Percentiles rank a stretch among this genome's conserved stretches.
Conservation (phyloP, 1,284 basidiomycete species). For the Mycena citricolor region DNA sequence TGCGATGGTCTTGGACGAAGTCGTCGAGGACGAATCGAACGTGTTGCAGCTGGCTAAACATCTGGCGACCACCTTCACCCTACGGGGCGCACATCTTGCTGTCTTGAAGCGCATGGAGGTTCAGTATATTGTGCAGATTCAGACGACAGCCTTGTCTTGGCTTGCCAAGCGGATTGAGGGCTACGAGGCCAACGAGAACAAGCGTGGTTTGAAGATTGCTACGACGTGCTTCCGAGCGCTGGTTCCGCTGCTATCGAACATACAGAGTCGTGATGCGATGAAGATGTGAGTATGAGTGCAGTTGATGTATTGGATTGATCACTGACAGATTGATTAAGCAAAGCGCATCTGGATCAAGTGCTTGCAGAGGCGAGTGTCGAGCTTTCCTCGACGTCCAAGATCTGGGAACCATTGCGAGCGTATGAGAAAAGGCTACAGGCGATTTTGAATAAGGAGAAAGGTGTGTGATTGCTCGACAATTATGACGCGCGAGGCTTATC, state of each 20-base stretch:
- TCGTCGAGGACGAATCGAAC: conserved; percentile 59
- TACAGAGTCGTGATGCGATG: conserved; percentile 75
- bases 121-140: conserved; percentile 72
- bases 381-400: conserved; percentile 62
- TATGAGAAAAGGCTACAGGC: conserved; percentile 81
- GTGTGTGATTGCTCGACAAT: conserved; percentile 30
- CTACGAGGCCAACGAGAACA: conserved; percentile 67
- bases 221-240: conserved; percentile 81
- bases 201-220: conserved; percentile 55
- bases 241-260: conserved; percentile 59
- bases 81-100: conserved; percentile 88
- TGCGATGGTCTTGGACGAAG: conserved; percentile 69
- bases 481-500: conserved; percentile 4
- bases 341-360: conserved; percentile 79
- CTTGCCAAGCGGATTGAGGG: conserved; percentile 63
- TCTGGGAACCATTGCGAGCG: conserved; percentile 81
- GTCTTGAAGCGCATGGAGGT: conserved; percentile 74
- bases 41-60: conserved; percentile 77
- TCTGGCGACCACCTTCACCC: conserved; percentile 69
- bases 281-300: conserved; percentile 64
- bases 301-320: not conserved
- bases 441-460: conserved; percentile 68
- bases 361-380: conserved; percentile 73
- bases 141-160: conserved; percentile 73
- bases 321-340: conserved; percentile 46